Base-by-base conservation (phyloP, 129 eudicot genomes). In the Helianthus tuberosus region DNA sequence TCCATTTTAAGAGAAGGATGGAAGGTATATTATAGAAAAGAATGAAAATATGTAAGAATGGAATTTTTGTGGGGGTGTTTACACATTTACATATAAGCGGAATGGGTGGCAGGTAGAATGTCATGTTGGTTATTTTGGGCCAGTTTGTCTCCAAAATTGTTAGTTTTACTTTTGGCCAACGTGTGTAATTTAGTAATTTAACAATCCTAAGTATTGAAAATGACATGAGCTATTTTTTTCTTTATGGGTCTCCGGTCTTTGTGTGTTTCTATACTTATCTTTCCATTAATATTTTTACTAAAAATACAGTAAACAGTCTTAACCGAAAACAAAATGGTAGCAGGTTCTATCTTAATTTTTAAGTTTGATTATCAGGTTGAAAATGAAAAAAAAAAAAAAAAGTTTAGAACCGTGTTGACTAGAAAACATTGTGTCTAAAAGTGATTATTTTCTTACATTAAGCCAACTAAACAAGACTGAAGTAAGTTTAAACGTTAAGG, bases 1-100 rank as follows among this genome's bases (percentile, higher is more conserved):
- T 47, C 97, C 97, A 52, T 86, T 91, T 86, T 27, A 27, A 27
- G 86, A 54, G 60, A 74, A 36, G 3, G 65, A 50, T 20, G 68
- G 43, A 39, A 38, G 74, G 58, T 78, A 51, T 71, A 70, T 78
- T 70, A 62, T 70, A 70, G 77, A 72, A 62, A 76, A 68, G 69
- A 16, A 59, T 53, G 69, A 57, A 53, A 53, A 79, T 72, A 44
- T 58, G 46, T 73, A 49, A 4, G 35, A 61, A 66, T 11, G 41
- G 36, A 69, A 44, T 75, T 38, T 27, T 27, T 27, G 41, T 49
- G 71, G 76, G 70, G 66, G 64, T 75, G 61, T 12, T 36, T 63
- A 62, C 63, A 63, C 36, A 72, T 12, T 72, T 75, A 66, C 23
- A 62, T 48, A 75, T 58, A 67, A 79, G 72, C 12, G 77, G 76